A percentile compares a stretch with the other conserved stretches of the same genome.
These are phyloP conservation scores for Xylaria telfairii DNA, from an alignment of 495 filamentous ascomycete species.

Conservation along the genomic window DNA sequence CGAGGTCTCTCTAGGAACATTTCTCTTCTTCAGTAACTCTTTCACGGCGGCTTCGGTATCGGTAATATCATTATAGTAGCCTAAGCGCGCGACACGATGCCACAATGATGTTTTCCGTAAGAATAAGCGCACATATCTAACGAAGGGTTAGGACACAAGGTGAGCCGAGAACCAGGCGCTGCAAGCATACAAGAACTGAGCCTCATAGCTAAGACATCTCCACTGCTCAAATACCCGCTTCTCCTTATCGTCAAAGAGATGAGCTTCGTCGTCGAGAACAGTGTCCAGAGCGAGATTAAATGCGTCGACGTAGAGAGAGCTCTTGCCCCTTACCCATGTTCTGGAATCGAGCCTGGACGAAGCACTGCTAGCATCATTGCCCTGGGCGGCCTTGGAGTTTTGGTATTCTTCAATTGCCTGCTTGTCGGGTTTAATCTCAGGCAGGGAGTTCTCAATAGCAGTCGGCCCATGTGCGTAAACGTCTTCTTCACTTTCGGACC, in stretches of 20 bases:
- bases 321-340: conserved; percentile 60
- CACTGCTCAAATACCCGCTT: conserved; percentile 78
- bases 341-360: conserved; percentile 44
- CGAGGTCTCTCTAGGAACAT: conserved; percentile 25
- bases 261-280: conserved; percentile 85
- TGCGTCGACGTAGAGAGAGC: conserved; percentile 95
- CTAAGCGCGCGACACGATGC: conserved; percentile 81
- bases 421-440: conserved; percentile 67
- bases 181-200: conserved; percentile 80
- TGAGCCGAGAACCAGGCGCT: conserved; percentile 7
- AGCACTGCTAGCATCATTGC: conserved; percentile 49
- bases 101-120: conserved; percentile 92
- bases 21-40: conserved; percentile 54
- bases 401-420: conserved; percentile 86
- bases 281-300: conserved; percentile 94
- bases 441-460: conserved; percentile 79
- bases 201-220: conserved; percentile 77
- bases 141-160: conserved; percentile 8
- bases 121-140: conserved; percentile 86
- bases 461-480: conserved; percentile 56
- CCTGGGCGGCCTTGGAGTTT: conserved; percentile 53
- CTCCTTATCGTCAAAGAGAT: conserved; percentile 85
- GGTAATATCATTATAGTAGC: conserved; percentile 82
- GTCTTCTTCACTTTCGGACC: conserved; percentile 41
- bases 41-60: conserved; percentile 69